These are phyloP conservation scores for Morella rubra DNA, from an alignment of 306 rosid species.

Conservation along the genomic window DNA sequence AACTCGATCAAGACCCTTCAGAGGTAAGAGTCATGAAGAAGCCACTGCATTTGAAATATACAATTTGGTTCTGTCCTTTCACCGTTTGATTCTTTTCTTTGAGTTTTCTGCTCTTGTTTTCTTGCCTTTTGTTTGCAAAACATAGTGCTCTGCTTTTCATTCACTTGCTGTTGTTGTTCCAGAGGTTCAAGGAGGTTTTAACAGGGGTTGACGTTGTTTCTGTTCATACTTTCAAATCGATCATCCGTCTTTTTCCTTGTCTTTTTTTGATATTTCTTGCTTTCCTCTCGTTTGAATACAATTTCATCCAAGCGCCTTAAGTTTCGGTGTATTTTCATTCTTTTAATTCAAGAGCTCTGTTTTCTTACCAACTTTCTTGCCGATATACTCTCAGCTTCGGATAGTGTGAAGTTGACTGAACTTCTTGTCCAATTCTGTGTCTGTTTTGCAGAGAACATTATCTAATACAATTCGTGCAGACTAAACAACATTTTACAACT, in stretches of 20 bases:
- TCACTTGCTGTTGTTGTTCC: neutral
- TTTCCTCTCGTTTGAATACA: neutral
- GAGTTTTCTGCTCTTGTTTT: neutral
- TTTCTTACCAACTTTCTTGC: neutral
- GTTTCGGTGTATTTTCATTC: too few species aligned
- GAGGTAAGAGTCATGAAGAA: slow-evolving; percentile 21
- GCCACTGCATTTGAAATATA: neutral
- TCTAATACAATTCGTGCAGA: neutral
- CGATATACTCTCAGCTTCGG: neutral
- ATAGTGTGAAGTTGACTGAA: neutral
- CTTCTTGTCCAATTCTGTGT: neutral
- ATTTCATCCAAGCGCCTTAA: neutral
- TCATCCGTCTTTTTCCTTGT: neutral
- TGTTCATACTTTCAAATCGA: neutral
- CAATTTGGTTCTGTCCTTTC: too few species aligned
- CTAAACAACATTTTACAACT: neutral
- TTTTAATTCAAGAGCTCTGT: too few species aligned
- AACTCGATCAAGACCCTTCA: slow-evolving; percentile 21
- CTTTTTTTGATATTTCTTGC: neutral
- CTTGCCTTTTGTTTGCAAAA: neutral
- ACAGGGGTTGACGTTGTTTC: neutral
- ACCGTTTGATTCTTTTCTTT: neutral
- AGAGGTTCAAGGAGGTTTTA: neutral
- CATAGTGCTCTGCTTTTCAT: neutral
- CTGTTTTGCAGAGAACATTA: slow-evolving; percentile 5